phyloP scores from a whole-genome alignment of 768 basidiomycete genomes.

The Boletus fagicola region DNA sequence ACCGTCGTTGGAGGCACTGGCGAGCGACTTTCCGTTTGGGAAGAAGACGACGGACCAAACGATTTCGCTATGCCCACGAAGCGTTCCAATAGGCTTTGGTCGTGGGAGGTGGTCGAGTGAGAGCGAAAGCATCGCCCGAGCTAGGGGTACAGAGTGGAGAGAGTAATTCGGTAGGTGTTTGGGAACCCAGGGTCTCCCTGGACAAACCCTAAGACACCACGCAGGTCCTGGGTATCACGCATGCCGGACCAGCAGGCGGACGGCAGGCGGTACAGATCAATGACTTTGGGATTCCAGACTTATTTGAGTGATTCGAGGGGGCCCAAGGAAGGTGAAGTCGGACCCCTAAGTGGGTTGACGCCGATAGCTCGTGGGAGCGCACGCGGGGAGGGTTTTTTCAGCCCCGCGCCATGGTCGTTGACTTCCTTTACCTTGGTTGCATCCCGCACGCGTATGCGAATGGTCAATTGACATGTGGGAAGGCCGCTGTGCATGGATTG shows the following conservation, averaged over 20 bases:
- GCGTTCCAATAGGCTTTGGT: conserved; percentile 20
- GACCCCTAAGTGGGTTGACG: conserved; percentile 33
- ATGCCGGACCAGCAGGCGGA: conserved; percentile 33
- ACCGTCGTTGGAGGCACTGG: conserved; percentile 31
- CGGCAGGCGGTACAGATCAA: conserved; percentile 34
- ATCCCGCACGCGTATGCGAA: conserved; percentile 6
- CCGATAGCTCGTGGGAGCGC: conserved; percentile 29
- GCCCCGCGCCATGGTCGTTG: conserved; percentile 5
- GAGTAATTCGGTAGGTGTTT: conserved; percentile 24
- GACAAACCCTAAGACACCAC: conserved; percentile 32
- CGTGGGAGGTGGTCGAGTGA: conserved; percentile 30
- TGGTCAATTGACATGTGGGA: conserved; percentile 7
- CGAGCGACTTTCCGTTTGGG: conserved; percentile 24
- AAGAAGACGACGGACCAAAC: conserved; percentile 32
- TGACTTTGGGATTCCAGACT: conserved; percentile 31
- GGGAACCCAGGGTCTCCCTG: conserved; percentile 25
- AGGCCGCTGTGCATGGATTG: conserved; percentile 8
- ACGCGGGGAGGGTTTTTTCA: conserved; percentile 7
- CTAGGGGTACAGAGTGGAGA: conserved; percentile 26
- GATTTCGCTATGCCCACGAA: conserved; percentile 29
- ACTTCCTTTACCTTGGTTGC: background rate
- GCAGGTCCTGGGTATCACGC: conserved; percentile 29
- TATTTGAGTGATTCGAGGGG: conserved; percentile 28
- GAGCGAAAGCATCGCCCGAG: conserved; percentile 30
- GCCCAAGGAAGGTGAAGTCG: conserved; percentile 19